phyloP scores from a whole-genome alignment of 139 green algal species.

The Edaphochlamys debaryana region DNA sequence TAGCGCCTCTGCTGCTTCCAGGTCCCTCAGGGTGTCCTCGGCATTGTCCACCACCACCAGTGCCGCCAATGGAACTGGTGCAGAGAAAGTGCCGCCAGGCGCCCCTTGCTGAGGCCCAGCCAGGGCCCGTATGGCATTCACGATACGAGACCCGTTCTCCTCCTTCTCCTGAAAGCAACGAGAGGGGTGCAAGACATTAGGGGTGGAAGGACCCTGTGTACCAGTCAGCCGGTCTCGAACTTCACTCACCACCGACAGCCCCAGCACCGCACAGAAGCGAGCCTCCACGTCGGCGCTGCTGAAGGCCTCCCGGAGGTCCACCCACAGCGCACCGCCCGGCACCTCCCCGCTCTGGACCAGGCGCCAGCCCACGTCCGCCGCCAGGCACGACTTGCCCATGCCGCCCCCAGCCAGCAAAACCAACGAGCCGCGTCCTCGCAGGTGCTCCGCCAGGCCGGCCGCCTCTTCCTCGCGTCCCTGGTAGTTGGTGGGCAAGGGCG shows the following conservation, averaged over 20 bases:
- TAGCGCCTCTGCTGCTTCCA: neutral
- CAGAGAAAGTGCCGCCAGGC: too few relatives aligned
- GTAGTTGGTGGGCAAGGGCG: neutral
- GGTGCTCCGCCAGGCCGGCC: neutral
- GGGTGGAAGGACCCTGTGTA: too few relatives aligned
- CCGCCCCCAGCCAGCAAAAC: slow-evolving; percentile 18
- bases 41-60: slow-evolving; percentile 22
- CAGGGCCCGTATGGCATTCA: neutral
- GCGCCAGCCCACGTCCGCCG: slow-evolving; percentile 27
- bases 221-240: neutral
- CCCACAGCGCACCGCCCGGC: slow-evolving; percentile 6
- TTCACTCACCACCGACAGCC: neutral
- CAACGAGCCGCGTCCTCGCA: neutral
- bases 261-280: slow-evolving; percentile 11
- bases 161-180: neutral
- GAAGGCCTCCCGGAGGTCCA: slow-evolving; percentile 25
- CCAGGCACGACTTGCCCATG: slow-evolving; percentile 42
- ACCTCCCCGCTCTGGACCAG: neutral
- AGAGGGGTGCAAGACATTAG: too few relatives aligned
- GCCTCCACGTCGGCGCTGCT: neutral
- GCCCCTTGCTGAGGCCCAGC: neutral
- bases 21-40: slow-evolving; percentile 12
- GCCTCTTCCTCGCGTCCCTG: slow-evolving; percentile 1
- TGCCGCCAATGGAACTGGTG: too few relatives aligned
- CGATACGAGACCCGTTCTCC: neutral